Conservation (phyloP, 2,329 filamentous ascomycete species). For the Cladosporium sp. region DNA sequence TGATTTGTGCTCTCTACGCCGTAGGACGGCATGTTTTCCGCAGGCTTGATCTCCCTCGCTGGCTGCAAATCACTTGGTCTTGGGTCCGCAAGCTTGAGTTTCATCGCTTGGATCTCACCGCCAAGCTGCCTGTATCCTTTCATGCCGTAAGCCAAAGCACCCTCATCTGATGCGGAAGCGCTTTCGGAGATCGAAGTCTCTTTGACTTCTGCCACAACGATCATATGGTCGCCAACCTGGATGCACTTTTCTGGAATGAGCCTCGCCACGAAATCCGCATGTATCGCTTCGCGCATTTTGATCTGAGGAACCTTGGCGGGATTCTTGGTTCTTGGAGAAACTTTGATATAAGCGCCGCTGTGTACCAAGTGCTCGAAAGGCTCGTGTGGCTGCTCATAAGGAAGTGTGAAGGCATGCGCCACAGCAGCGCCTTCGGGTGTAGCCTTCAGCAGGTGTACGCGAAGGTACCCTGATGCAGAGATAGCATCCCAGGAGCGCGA, state of each 20-base stretch:
- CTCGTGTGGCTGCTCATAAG: conserved; percentile 27
- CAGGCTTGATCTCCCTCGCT: neutral
- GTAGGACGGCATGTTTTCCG: neutral
- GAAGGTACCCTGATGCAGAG: conserved; percentile 44
- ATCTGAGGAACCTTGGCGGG: conserved; percentile 8
- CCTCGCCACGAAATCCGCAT: conserved; percentile 40
- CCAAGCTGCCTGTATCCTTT: conserved; percentile 27
- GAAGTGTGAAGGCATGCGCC: conserved; percentile 38
- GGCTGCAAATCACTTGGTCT: neutral
- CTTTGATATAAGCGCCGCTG: too few species aligned
- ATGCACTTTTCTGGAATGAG: conserved; percentile 42
- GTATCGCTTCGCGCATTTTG: conserved; percentile 24
- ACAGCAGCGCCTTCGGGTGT: conserved; percentile 35
- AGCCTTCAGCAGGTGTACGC: conserved; percentile 53
- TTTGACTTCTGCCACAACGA: conserved; percentile 49
- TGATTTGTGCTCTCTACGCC: neutral
- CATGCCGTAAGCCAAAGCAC: conserved; percentile 29
- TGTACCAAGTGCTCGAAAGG: conserved; percentile 25
- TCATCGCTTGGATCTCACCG: conserved; percentile 19
- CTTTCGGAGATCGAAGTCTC: too few species aligned
- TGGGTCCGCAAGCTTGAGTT: neutral
- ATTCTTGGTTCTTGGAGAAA: neutral
- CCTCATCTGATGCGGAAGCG: neutral
- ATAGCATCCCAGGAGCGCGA: conserved; percentile 60
- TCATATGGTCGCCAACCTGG: conserved; percentile 49